These are phyloP conservation scores for Diatrype stigma DNA, from an alignment of 2,329 filamentous ascomycete species.

Conservation along the genomic window DNA sequence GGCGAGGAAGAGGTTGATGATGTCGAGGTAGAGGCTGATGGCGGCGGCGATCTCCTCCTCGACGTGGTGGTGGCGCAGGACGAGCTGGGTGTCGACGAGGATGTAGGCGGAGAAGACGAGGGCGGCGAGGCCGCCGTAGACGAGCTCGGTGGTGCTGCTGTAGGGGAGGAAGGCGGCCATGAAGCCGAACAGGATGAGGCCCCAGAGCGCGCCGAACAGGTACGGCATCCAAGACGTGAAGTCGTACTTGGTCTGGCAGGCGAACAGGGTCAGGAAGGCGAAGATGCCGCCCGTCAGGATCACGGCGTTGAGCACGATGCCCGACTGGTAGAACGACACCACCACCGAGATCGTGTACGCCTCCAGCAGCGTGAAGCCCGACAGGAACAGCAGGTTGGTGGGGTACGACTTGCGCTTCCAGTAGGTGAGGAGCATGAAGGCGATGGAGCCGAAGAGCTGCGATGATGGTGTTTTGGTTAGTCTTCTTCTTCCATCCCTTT, in stretches of 20 bases:
- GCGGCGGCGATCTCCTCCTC: slow-evolving; percentile 96
- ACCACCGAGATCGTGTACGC: slow-evolving; percentile 92
- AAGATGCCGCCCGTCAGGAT: slow-evolving; percentile 83
- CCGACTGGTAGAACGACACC: slow-evolving; percentile 81
- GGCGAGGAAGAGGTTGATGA: slow-evolving; percentile 94
- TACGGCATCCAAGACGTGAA: slow-evolving; percentile 98
- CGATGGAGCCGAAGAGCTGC: slow-evolving; percentile 73
- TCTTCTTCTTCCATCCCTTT: no score
- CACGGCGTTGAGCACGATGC: slow-evolving; percentile 84
- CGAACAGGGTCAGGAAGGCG: slow-evolving; percentile 76
- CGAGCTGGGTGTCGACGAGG: slow-evolving; percentile 90
- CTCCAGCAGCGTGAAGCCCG: slow-evolving; percentile 84
- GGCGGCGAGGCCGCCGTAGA: slow-evolving; percentile 77
- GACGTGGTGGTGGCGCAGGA: slow-evolving; percentile 93
- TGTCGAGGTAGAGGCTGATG: slow-evolving; percentile 91
- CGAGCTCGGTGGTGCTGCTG: slow-evolving; percentile 75
- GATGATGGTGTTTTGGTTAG: background rate
- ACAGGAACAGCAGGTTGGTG: slow-evolving; percentile 88
- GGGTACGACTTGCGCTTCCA: slow-evolving; percentile 97
- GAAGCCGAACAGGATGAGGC: slow-evolving; percentile 86
- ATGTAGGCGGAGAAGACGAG: slow-evolving; percentile 94
- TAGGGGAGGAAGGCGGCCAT: slow-evolving; percentile 86
- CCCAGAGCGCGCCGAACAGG: slow-evolving; percentile 86
- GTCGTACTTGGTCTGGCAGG: slow-evolving; percentile 97
- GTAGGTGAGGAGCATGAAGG: slow-evolving; percentile 81